Percentiles rank a stretch among this genome's conserved stretches.
These are phyloP conservation scores for Uronychia setigera DNA, from an alignment of 73 alveolate genomes.

Conservation along the genomic window DNA sequence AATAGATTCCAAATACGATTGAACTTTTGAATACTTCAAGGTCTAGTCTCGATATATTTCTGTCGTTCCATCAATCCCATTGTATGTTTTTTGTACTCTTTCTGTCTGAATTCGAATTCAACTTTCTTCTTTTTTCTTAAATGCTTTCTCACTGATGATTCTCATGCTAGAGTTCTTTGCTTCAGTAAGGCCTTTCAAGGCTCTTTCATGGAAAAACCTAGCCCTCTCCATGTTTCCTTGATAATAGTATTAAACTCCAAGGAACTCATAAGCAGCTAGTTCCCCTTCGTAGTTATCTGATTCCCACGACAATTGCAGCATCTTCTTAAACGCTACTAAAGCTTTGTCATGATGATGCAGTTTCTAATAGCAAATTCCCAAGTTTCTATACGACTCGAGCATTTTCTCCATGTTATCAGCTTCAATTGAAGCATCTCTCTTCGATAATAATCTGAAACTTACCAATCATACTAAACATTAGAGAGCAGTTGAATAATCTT, in stretches of 20 bases:
- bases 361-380: constrained; percentile 56
- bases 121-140: neutral
- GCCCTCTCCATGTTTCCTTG: constrained; percentile 56
- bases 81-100: neutral
- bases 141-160: constrained; percentile 11
- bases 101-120: neutral
- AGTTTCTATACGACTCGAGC: constrained; percentile 30
- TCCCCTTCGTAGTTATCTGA: constrained; percentile 38
- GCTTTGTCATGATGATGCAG: constrained; percentile 52
- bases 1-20: neutral
- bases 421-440: neutral
- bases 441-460: neutral
- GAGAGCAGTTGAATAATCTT: neutral
- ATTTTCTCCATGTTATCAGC: neutral
- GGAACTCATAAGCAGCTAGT: constrained; percentile 56
- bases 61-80: neutral
- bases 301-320: constrained; percentile 56
- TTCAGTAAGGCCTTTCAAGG: constrained; percentile 55
- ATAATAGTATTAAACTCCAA: constrained; percentile 52
- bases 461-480: neutral
- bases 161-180: constrained; percentile 34
- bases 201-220: constrained; percentile 50
- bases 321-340: constrained; percentile 38
- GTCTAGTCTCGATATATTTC: neutral
- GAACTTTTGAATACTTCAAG: neutral